Conservation (phyloP, 805 yeast species). For the Wickerhamia fluorescens region DNA sequence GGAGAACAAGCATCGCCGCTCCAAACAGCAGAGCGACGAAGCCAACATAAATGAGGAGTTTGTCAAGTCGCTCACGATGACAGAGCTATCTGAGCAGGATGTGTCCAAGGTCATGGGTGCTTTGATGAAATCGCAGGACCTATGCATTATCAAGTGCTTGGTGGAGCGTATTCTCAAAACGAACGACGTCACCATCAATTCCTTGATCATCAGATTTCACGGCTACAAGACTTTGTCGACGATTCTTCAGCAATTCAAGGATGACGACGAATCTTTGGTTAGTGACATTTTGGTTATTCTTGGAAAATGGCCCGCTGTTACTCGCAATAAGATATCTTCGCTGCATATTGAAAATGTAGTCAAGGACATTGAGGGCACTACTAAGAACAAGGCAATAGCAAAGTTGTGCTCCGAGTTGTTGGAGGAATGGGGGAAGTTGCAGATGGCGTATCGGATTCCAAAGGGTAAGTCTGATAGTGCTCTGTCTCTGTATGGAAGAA, state of each 20-base stretch:
- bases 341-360: constrained; percentile 67
- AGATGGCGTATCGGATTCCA: constrained; percentile 82
- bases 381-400: constrained; percentile 20
- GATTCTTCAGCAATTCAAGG: constrained; percentile 37
- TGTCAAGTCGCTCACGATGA: constrained; percentile 50
- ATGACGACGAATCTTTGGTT: constrained; percentile 34
- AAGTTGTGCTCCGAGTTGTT: constrained; percentile 40
- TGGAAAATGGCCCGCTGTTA: constrained; percentile 46
- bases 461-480: constrained; percentile 31
- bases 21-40: constrained; percentile 46
- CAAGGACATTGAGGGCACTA: constrained; percentile 26
- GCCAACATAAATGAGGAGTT: constrained; percentile 58
- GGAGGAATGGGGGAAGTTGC: constrained; percentile 63
- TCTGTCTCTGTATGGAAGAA: constrained; percentile 8
- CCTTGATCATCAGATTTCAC: constrained; percentile 66
- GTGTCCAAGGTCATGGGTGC: constrained; percentile 77
- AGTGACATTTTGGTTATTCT: constrained; percentile 51
- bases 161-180: constrained; percentile 59
- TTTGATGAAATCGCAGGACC: constrained; percentile 69
- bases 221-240: constrained; percentile 77
- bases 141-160: constrained; percentile 54
- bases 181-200: constrained; percentile 43
- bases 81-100: constrained; percentile 45
- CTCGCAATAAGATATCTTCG: constrained; percentile 68
- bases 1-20: constrained; percentile 44